These are phyloP conservation scores for Populus davidiana DNA, from an alignment of 345 rosid genomes.

Conservation along the genomic window DNA sequence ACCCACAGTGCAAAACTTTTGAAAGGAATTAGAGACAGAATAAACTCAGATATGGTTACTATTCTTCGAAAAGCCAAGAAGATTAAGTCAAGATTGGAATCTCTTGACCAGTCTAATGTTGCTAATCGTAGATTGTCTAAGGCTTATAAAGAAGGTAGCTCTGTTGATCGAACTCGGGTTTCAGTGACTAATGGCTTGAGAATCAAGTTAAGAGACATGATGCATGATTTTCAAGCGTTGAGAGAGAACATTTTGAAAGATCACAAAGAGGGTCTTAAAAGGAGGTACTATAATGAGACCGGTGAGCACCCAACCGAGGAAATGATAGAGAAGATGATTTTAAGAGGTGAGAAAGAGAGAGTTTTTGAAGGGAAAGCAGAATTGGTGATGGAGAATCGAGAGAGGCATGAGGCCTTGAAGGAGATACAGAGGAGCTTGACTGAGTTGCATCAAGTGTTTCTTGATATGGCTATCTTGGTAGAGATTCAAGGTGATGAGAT, in stretches of 20 bases:
- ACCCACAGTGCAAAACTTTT: slow-evolving; percentile 20
- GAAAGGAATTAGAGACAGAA: slow-evolving; percentile 27
- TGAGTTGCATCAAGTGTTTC: slow-evolving; percentile 31
- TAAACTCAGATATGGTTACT: slow-evolving; percentile 24
- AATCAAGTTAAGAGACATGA: slow-evolving; percentile 23
- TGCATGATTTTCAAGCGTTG: slow-evolving; percentile 28
- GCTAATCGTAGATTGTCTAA: slow-evolving; percentile 14
- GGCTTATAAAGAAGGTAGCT: slow-evolving; percentile 28
- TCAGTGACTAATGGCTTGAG: slow-evolving; percentile 28
- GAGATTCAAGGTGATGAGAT: slow-evolving; percentile 28
- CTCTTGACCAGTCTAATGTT: slow-evolving; percentile 21
- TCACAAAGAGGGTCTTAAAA: slow-evolving; percentile 24
- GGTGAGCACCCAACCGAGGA: slow-evolving; percentile 27
- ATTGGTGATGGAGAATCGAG: slow-evolving; percentile 24
- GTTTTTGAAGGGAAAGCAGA: slow-evolving; percentile 31
- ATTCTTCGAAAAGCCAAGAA: slow-evolving; percentile 29
- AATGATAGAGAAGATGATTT: slow-evolving; percentile 24
- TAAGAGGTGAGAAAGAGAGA: slow-evolving; percentile 15
- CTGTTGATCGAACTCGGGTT: slow-evolving; percentile 26
- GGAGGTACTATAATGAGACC: slow-evolving; percentile 17
- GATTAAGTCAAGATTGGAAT: slow-evolving; percentile 28
- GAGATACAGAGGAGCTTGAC: slow-evolving; percentile 33
- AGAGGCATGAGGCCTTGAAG: slow-evolving; percentile 28
- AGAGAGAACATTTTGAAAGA: slow-evolving; percentile 21
- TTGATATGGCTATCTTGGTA: slow-evolving; percentile 31